Conservation (phyloP, 331 rosid species). For the Pyracantha coccinea region DNA sequence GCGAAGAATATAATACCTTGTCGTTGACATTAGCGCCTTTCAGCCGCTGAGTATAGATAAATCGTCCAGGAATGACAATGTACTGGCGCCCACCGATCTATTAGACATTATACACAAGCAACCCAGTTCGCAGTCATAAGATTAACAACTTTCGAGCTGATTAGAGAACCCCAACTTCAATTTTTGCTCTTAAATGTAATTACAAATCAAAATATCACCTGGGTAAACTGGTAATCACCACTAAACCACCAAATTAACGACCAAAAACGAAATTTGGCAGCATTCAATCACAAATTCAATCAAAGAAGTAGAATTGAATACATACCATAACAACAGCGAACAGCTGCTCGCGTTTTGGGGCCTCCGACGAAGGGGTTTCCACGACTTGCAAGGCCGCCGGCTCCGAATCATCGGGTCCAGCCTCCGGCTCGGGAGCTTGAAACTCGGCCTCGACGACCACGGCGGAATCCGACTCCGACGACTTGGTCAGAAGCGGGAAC, state of each 20-base stretch:
- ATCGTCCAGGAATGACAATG: constrained; percentile 92
- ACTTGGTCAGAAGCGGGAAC: constrained; percentile 35
- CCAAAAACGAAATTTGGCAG: not conserved
- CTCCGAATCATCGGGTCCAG: not conserved
- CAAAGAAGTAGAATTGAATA: not conserved
- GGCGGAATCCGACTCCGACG: constrained; percentile 36
- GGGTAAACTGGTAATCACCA: not conserved
- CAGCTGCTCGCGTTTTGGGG: not conserved
- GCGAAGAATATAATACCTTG: constrained; percentile 40
- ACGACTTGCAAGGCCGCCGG: not conserved
- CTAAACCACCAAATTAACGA: not conserved
- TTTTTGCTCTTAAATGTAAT: not conserved
- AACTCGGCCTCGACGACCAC: constrained; percentile 26
- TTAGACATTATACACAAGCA: constrained; percentile 7
- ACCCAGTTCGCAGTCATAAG: not conserved
- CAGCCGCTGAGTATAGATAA: constrained; percentile 67
- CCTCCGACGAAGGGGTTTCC: not conserved
- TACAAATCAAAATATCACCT: not conserved
- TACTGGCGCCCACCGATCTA: constrained; percentile 87
- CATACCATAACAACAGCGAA: constrained; percentile 46
- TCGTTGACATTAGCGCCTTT: constrained; percentile 78
- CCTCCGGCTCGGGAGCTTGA: constrained; percentile 13
- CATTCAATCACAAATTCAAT: not conserved
- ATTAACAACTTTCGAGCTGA: not conserved
- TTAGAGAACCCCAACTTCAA: not conserved